phyloP scores from a whole-genome alignment of 805 yeast species.

The Candida coleopterorum region DNA sequence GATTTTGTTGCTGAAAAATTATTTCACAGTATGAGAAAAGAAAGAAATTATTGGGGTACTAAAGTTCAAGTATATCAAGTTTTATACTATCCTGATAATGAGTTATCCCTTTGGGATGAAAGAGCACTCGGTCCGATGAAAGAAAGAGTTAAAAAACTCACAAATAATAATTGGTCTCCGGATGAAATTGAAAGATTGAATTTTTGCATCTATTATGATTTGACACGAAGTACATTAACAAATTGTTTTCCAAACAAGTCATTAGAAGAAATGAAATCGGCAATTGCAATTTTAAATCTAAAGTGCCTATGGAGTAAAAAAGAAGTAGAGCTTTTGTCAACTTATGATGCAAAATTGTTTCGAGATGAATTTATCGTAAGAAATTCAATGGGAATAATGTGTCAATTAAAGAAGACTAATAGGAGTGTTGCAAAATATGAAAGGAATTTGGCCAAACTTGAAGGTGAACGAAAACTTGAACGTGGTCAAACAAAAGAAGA shows the following conservation, averaged over 20 bases:
- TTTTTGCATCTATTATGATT: slow-evolving; percentile 2
- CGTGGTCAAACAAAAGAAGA: neutral
- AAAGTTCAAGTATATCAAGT: slow-evolving; percentile 1
- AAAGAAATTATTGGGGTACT: neutral
- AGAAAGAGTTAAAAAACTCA: neutral
- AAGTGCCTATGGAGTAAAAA: neutral
- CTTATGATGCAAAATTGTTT: neutral
- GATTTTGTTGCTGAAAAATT: neutral
- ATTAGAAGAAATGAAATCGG: neutral
- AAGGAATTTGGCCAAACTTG: neutral
- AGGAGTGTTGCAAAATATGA: neutral
- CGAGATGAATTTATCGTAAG: neutral
- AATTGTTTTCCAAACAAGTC: neutral
- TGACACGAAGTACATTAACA: neutral
- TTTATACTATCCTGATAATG: neutral
- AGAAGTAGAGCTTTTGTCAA: neutral
- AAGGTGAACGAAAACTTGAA: neutral
- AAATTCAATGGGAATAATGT: neutral
- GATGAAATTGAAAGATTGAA: slow-evolving; percentile 1
- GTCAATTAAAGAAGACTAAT: neutral
- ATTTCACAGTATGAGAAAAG: neutral
- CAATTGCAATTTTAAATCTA: neutral
- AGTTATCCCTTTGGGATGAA: neutral
- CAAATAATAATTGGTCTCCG: neutral
- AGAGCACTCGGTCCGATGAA: neutral